Percentiles rank a stretch among this genome's conserved stretches.
phyloP scores from a whole-genome alignment of 768 basidiomycete species.

The Pholiota conissans region DNA sequence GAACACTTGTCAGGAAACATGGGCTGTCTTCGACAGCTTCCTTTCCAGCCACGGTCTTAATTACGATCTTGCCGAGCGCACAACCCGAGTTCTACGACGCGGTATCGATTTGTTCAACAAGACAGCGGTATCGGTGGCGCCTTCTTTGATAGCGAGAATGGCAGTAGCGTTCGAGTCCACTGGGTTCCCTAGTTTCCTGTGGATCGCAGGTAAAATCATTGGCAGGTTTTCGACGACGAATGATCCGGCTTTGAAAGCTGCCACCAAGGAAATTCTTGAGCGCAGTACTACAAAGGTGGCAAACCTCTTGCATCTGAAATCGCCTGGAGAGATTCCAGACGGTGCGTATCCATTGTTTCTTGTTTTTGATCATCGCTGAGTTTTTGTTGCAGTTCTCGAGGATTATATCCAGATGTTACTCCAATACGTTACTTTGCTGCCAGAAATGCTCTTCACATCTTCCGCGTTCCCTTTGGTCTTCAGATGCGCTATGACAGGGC shows the following conservation, averaged over 20 bases:
- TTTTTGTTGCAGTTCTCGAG: slow-evolving; percentile 69
- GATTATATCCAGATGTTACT: slow-evolving; percentile 86
- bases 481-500: slow-evolving; percentile 70
- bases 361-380: neutral
- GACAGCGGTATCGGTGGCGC: slow-evolving; percentile 63
- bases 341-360: slow-evolving; percentile 53
- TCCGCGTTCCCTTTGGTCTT: slow-evolving; percentile 78
- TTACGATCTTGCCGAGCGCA: slow-evolving; percentile 77
- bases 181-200: slow-evolving; percentile 84
- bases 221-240: slow-evolving; percentile 71
- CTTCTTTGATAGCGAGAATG: slow-evolving; percentile 76
- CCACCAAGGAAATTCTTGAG: slow-evolving; percentile 72
- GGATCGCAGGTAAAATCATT: slow-evolving; percentile 92
- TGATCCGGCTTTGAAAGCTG: slow-evolving; percentile 49
- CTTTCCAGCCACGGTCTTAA: slow-evolving; percentile 76
- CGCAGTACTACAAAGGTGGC: slow-evolving; percentile 72
- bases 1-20: slow-evolving; percentile 76
- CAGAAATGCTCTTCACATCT: slow-evolving; percentile 79
- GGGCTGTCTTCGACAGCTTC: slow-evolving; percentile 81
- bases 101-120: slow-evolving; percentile 81
- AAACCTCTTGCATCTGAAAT: slow-evolving; percentile 62
- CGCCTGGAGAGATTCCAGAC: slow-evolving; percentile 80
- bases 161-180: slow-evolving; percentile 74
- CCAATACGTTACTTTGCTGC: slow-evolving; percentile 63
- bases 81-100: slow-evolving; percentile 81